phyloP scores from a whole-genome alignment of 192 early-diverging fungal species.

The Mortierella alpina region DNA sequence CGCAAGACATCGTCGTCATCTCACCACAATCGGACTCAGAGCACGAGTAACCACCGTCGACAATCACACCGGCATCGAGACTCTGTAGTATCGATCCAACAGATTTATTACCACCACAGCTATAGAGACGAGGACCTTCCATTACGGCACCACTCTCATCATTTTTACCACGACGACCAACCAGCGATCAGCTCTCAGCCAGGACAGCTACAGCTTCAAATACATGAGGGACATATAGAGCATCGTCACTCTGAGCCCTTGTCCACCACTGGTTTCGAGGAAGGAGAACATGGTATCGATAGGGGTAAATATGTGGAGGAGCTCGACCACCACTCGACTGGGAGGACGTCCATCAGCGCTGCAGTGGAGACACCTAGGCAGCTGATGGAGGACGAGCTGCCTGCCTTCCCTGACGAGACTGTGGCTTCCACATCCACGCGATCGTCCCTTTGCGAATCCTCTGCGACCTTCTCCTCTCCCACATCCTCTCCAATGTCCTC shows the following conservation, averaged over 20 bases:
- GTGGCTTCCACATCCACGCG: background rate
- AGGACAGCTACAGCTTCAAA: too few species aligned
- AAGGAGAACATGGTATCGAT: too few species aligned
- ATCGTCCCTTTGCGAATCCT: background rate
- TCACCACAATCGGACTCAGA: background rate
- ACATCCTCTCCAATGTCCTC: too few species aligned
- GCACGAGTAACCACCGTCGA: background rate
- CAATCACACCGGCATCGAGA: slow-evolving; percentile 21
- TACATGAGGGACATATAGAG: too few species aligned
- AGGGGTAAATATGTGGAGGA: too few species aligned
- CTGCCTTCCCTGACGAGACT: background rate
- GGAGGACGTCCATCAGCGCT: too few species aligned
- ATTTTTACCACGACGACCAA: background rate
- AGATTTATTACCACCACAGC: slow-evolving; percentile 25
- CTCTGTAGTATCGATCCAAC: slow-evolving; percentile 46
- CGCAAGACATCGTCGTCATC: background rate
- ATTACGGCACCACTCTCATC: background rate
- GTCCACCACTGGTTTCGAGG: too few species aligned
- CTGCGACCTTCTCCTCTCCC: background rate
- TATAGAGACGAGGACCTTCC: background rate
- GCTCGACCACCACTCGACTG: too few species aligned
- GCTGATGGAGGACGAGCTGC: too few species aligned
- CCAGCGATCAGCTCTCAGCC: too few species aligned
- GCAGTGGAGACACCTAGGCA: too few species aligned
- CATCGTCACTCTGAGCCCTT: too few species aligned